A percentile compares a stretch with the other conserved stretches of the same genome.
Conservation (phyloP, 805 yeast species). For the Teunomyces tritomae region DNA sequence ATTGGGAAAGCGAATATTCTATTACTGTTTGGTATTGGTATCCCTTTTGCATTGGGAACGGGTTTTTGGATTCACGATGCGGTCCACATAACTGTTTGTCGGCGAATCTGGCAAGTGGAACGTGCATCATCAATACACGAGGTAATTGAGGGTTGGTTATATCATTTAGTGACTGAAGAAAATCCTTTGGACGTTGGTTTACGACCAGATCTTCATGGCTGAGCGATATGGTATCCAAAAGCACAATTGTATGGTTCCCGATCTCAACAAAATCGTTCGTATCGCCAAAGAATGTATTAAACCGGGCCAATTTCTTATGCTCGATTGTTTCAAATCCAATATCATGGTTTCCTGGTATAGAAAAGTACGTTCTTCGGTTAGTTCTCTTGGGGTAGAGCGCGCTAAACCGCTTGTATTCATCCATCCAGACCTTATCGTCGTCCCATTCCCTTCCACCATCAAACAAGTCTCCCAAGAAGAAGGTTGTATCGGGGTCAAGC, state of each 20-base stretch:
- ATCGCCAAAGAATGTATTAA: conserved; percentile 70
- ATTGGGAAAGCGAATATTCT: conserved; percentile 54
- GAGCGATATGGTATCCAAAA: conserved; percentile 81
- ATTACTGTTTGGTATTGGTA: conserved; percentile 89
- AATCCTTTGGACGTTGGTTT: conserved; percentile 50
- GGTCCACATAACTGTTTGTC: conserved; percentile 69
- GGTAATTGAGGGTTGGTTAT: conserved; percentile 42
- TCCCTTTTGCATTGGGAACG: conserved; percentile 72
- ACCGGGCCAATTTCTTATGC: conserved; percentile 56
- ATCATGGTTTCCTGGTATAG: conserved; percentile 91
- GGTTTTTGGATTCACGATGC: conserved; percentile 60
- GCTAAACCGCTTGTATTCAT: conserved; percentile 69
- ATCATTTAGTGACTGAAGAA: conserved; percentile 40
- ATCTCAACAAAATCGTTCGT: conserved; percentile 53
- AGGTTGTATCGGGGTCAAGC: conserved; percentile 69
- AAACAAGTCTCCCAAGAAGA: conserved; percentile 87
- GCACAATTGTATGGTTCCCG: conserved; percentile 68
- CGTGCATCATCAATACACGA: conserved; percentile 75
- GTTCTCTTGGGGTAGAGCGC: conserved; percentile 49
- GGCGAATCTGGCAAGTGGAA: conserved; percentile 77
- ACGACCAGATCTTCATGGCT: conserved; percentile 51
- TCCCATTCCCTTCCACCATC: conserved; percentile 95
- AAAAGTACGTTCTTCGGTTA: conserved; percentile 35
- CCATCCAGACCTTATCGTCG: conserved; percentile 55
- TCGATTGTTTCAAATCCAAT: conserved; percentile 86